Conservation (phyloP, 768 basidiomycete genomes). For the Royoungia palumana region DNA sequence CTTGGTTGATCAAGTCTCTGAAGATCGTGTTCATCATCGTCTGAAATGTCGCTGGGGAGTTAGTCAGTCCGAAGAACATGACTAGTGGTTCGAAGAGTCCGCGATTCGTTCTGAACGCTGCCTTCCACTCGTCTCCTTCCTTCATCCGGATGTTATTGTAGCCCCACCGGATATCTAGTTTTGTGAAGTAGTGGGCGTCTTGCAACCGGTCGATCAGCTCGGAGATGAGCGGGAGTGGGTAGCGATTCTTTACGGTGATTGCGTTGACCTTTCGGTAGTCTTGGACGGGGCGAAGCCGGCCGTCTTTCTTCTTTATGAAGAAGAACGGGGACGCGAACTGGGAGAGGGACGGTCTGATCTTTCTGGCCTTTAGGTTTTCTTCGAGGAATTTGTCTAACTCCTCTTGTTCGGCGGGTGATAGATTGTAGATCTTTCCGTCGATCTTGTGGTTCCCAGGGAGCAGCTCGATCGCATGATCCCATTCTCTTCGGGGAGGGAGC, state of each 20-base stretch:
- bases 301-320: constrained; percentile 38
- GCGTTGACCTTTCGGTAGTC: constrained; percentile 34
- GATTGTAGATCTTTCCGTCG: not conserved
- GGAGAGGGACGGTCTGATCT: constrained; percentile 20
- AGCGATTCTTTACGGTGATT: constrained; percentile 24
- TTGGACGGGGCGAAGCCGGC: constrained; percentile 26
- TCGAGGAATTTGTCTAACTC: not conserved
- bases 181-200: constrained; percentile 22
- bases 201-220: constrained; percentile 24
- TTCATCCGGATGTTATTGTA: constrained; percentile 33
- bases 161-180: constrained; percentile 29
- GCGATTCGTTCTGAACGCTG: constrained; percentile 20
- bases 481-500: not conserved
- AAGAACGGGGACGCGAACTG: constrained; percentile 20
- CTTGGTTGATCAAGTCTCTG: constrained; percentile 3
- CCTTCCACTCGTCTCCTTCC: constrained; percentile 32
- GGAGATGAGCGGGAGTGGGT: constrained; percentile 23
- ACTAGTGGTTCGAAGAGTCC: not conserved
- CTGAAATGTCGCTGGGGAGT: constrained; percentile 23
- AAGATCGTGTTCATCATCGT: constrained; percentile 24
- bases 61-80: constrained; percentile 3
- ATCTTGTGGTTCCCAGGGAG: not conserved
- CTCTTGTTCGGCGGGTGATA: not conserved
- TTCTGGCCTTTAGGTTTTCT: not conserved
- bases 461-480: not conserved